These are phyloP conservation scores for Coemansia sp. DNA, from an alignment of 192 early-diverging fungal species.

Conservation along the genomic window DNA sequence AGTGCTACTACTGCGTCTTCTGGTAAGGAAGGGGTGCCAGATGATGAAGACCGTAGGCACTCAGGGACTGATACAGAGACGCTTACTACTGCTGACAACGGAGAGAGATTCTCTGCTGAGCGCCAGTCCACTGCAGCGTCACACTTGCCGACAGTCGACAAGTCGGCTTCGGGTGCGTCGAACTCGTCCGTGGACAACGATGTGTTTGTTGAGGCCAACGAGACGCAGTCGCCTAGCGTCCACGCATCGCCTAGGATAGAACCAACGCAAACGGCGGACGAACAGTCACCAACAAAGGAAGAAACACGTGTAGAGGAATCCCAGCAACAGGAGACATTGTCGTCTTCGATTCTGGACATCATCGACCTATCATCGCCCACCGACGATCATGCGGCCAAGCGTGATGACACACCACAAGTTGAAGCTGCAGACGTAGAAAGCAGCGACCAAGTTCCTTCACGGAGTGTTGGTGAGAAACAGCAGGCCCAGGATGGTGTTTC, in stretches of 20 bases:
- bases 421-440: background rate
- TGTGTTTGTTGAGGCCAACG: conserved; percentile 41
- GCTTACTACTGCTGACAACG: conserved; percentile 1
- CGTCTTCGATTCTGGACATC: background rate
- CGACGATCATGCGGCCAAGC: background rate
- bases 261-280: no score
- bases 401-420: background rate
- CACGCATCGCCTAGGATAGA: background rate
- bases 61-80: conserved; percentile 30
- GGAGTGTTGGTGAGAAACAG: no score
- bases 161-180: conserved; percentile 6
- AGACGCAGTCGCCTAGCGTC: conserved; percentile 2
- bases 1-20: no score
- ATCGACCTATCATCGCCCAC: background rate
- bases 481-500: no score
- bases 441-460: background rate
- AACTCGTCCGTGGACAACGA: conserved; percentile 13
- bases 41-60: conserved; percentile 4
- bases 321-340: background rate
- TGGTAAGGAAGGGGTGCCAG: background rate
- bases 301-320: no score
- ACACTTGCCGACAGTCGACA: conserved; percentile 8
- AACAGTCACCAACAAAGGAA: no score
- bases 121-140: conserved; percentile 1
- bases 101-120: conserved; percentile 6